Base-by-base conservation (phyloP, 2,329 filamentous ascomycete genomes). In the Bretziella fagacearum region DNA sequence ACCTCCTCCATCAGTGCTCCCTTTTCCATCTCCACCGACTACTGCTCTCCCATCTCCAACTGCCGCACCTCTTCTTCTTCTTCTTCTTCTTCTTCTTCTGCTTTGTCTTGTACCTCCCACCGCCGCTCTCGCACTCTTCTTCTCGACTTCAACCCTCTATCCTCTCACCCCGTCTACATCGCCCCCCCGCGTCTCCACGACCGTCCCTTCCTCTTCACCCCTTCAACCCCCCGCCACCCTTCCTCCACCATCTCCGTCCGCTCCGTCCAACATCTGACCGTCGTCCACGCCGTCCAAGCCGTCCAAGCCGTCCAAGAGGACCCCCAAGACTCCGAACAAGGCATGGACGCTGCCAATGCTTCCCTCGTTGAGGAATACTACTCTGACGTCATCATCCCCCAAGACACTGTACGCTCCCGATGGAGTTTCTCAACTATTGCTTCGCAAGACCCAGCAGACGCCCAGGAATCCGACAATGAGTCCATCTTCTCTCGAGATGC, bases 381-480 rank as follows among this genome's bases (percentile, higher is more conserved):
- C 45, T 41, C 39, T 26, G 45, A 26, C 13, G n/a, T 23, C 41
- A 22, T 25, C 44, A 11, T 18, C 32, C 15, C 25, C 36, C 6
- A 8, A 17, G 8, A 23, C 2, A 23, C 29, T 4, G 20, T 53
- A n/a, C 51, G 51, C n/a, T 55, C 54, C 0, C 52, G 54, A 42
- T 56, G 55, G 55, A 54, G 53, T 26, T 51, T 51, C 41, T 55
- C 54, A 4, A 56, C 54, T 11, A 49, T 55, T 30, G 42, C 47
- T n/a, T 46, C 46, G 4, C 25, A 30, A 22, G 23, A 27, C n/a
- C 20, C 35, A 27, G 46, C 50, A 11, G 45, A 46, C 15, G 37
- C 43, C 2, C 41, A 46, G 11, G 52, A 52, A 5, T 53, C 25
- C 17, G 50, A 53, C 20, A 46, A 49, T 15, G 50, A 48, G 3